Evolutionary conservation across 129 eudicot species (phyloP).

Genomic region (Kitagawia praeruptora): DNA sequence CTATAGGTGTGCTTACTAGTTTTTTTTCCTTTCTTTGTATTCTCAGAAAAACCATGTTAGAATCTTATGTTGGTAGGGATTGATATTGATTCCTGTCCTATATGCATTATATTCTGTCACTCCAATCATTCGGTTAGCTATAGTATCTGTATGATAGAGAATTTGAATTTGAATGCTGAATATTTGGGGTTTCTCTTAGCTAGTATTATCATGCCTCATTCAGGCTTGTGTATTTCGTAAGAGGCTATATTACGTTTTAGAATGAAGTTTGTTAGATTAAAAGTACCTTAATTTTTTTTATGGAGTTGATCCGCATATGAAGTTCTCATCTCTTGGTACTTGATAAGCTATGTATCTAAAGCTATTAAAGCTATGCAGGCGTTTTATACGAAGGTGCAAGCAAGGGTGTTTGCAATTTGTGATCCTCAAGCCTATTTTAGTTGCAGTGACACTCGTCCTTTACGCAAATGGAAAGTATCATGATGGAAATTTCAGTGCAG

Average conservation of each 20-base stretch:
- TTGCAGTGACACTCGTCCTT: slow-evolving; percentile 60
- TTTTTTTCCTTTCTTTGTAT: background rate
- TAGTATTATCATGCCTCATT: background rate
- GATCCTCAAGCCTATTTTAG: slow-evolving; percentile 83
- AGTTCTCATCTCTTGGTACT: background rate
- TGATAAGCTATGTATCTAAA: slow-evolving; percentile 4
- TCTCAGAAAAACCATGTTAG: background rate
- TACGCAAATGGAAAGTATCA: slow-evolving; percentile 89
- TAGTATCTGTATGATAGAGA: background rate
- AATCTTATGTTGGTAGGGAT: background rate
- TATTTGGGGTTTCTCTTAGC: background rate
- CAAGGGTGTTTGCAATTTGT: slow-evolving; percentile 98
- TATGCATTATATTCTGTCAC: background rate
- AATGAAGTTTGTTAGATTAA: background rate
- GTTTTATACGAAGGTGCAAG: slow-evolving; percentile 90
- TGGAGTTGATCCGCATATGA: background rate
- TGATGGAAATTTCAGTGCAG: slow-evolving; percentile 81
- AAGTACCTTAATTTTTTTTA: no score
- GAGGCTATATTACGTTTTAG: background rate
- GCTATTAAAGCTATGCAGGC: slow-evolving; percentile 46
- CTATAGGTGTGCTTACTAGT: background rate
- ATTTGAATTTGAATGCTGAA: background rate
- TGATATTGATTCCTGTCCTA: background rate
- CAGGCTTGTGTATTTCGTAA: background rate
- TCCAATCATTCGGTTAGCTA: background rate